A percentile compares a stretch with the other conserved stretches of the same genome.
These are phyloP conservation scores for Phytophthora ohioensis DNA, from an alignment of 352 stramenopile genomes.

Conservation along the genomic window DNA sequence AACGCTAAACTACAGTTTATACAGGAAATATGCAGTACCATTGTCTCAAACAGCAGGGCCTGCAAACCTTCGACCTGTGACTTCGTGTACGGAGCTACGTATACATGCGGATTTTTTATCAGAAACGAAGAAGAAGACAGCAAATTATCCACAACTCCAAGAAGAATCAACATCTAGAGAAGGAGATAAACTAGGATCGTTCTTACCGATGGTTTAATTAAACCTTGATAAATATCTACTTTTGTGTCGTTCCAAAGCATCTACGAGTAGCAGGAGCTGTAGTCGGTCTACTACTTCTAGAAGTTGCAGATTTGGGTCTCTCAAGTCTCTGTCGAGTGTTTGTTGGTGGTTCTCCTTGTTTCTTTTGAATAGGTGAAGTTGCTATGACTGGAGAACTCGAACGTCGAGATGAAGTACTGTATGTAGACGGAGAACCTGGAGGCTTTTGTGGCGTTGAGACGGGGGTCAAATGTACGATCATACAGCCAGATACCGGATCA, in stretches of 20 bases:
- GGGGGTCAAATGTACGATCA: conserved; percentile 28
- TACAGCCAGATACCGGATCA: conserved; percentile 55
- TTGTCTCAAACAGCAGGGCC: conserved; percentile 9
- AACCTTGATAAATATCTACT: not conserved
- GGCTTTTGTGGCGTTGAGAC: conserved; percentile 37
- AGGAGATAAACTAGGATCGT: conserved; percentile 13
- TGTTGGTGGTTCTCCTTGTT: not conserved
- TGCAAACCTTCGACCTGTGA: conserved; percentile 30
- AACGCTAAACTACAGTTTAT: conserved; percentile 47
- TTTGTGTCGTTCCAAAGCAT: conserved; percentile 1
- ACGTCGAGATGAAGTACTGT: conserved; percentile 22
- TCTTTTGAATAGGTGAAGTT: conserved; percentile 5
- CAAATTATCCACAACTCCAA: conserved; percentile 20
- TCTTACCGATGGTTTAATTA: conserved; percentile 33
- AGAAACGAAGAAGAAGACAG: conserved; percentile 26
- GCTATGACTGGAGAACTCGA: conserved; percentile 15
- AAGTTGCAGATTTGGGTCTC: conserved; percentile 30
- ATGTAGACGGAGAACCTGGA: conserved; percentile 7
- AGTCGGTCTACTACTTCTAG: conserved; percentile 1
- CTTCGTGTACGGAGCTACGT: conserved; percentile 44
- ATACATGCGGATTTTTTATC: conserved; percentile 49
- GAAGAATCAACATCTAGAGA: conserved; percentile 16
- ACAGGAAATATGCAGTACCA: conserved; percentile 46
- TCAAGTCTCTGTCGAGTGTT: conserved; percentile 8
- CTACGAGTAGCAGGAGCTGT: not conserved